Conservation (phyloP, 306 rosid species). For the Inga laurina region DNA sequence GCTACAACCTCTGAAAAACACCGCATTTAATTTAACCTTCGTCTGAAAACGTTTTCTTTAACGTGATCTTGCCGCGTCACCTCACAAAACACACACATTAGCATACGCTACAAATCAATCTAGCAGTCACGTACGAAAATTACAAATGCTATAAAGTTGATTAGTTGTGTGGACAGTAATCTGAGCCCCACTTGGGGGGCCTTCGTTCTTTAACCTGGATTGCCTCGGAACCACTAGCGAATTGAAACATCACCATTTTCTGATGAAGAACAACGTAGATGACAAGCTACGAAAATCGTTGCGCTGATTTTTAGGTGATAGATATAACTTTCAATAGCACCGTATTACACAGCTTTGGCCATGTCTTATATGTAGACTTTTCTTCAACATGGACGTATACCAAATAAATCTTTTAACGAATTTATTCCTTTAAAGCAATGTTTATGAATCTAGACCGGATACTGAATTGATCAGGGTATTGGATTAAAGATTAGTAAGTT, state of each 20-base stretch:
- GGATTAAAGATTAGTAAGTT: too few species aligned
- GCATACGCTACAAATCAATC: too few species aligned
- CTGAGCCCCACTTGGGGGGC: slow-evolving; percentile 4
- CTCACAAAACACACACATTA: too few species aligned
- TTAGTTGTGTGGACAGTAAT: background rate
- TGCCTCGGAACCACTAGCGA: background rate
- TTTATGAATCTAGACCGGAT: too few species aligned
- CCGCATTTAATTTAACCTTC: background rate
- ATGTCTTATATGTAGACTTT: background rate
- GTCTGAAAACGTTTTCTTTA: background rate
- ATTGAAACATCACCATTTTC: background rate
- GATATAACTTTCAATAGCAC: background rate
- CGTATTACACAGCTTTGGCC: background rate
- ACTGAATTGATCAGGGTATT: too few species aligned
- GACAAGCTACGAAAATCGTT: background rate
- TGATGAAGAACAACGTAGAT: background rate
- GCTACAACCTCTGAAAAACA: too few species aligned
- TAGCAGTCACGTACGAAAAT: too few species aligned
- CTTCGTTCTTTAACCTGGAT: background rate
- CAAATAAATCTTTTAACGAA: background rate
- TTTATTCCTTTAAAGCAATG: background rate
- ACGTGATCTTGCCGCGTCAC: background rate
- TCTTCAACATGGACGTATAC: background rate
- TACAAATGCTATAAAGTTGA: too few species aligned
- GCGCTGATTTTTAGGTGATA: background rate